phyloP scores from a whole-genome alignment of 1,284 basidiomycete genomes.

The Inonotus hispidus region DNA sequence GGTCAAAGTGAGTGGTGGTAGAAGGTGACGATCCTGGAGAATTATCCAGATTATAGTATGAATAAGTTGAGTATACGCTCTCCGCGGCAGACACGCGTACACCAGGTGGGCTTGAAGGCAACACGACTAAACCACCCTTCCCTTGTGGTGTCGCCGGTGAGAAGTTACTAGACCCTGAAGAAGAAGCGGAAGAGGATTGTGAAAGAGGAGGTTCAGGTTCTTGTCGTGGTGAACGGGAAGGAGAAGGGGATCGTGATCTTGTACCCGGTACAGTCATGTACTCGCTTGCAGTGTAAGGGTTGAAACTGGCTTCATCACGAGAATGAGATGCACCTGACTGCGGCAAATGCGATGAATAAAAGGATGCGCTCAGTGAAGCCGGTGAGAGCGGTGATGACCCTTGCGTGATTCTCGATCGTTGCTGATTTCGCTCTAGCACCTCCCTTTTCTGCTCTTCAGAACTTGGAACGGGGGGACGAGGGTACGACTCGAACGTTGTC shows the following conservation, averaged over 20 bases:
- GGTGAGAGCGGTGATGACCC: constrained; percentile 3
- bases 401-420: constrained; percentile 22
- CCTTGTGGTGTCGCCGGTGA: constrained; percentile 13
- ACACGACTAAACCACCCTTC: constrained; percentile 16
- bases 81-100: constrained; percentile 35
- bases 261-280: constrained; percentile 1
- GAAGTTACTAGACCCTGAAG: not conserved
- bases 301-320: not conserved
- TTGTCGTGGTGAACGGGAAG: constrained; percentile 1
- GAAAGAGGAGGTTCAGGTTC: constrained; percentile 6
- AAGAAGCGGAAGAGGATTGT: constrained; percentile 9
- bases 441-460: constrained; percentile 51
- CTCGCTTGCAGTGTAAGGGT: not conserved
- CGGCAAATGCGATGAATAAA: not conserved
- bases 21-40: constrained; percentile 32
- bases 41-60: constrained; percentile 55
- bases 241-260: constrained; percentile 10
- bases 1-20: constrained; percentile 12
- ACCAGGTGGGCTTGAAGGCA: constrained; percentile 28
- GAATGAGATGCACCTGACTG: not conserved
- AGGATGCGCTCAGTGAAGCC: not conserved
- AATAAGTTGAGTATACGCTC: constrained; percentile 61
- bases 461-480: constrained; percentile 31
- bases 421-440: constrained; percentile 56
- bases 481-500: not conserved